phyloP scores from a whole-genome alignment of 2,329 filamentous ascomycete species.

The Talaromyces pinophilus region DNA sequence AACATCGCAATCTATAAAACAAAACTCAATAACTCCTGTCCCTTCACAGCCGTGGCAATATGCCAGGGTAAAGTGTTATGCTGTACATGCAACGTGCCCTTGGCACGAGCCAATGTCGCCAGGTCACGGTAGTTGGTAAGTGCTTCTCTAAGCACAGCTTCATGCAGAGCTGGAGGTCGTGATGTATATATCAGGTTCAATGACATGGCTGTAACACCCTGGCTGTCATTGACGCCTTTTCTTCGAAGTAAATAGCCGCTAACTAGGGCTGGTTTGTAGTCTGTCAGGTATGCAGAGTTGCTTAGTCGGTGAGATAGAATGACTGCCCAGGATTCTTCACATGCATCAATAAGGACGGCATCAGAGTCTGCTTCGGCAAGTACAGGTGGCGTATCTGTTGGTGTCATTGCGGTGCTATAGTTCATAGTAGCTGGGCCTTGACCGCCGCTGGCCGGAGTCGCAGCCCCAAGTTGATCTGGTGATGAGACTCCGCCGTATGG shows the following conservation, averaged over 20 bases:
- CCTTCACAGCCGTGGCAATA: conserved; percentile 47
- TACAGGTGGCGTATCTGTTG: conserved; percentile 34
- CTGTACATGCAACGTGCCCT: conserved; percentile 45
- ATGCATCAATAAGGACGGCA: conserved; percentile 57
- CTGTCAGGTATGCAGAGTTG: conserved; percentile 43
- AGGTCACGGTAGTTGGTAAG: conserved; percentile 50
- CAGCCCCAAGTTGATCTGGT: conserved; percentile 46
- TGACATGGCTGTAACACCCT: conserved; percentile 44
- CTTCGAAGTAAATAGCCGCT: conserved; percentile 52
- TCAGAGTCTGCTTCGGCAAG: conserved; percentile 55
- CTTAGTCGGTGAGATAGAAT: conserved; percentile 55
- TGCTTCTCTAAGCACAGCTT: conserved; percentile 44
- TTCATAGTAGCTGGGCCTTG: conserved; percentile 37
- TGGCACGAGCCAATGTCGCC: conserved; percentile 44
- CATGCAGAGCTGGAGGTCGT: conserved; percentile 34
- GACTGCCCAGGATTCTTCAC: conserved; percentile 62
- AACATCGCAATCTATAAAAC: conserved; percentile 35
- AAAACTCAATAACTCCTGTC: conserved; percentile 45
- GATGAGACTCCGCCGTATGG: conserved; percentile 43
- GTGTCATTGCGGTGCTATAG: conserved; percentile 31
- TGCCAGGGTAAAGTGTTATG: conserved; percentile 51
- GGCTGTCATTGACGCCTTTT: conserved; percentile 43
- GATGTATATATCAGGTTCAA: conserved; percentile 46
- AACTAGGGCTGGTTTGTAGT: conserved; percentile 46
- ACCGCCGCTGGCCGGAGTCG: conserved; percentile 37